Conservation (phyloP, 768 basidiomycete species). For the Mycena haematopus region DNA sequence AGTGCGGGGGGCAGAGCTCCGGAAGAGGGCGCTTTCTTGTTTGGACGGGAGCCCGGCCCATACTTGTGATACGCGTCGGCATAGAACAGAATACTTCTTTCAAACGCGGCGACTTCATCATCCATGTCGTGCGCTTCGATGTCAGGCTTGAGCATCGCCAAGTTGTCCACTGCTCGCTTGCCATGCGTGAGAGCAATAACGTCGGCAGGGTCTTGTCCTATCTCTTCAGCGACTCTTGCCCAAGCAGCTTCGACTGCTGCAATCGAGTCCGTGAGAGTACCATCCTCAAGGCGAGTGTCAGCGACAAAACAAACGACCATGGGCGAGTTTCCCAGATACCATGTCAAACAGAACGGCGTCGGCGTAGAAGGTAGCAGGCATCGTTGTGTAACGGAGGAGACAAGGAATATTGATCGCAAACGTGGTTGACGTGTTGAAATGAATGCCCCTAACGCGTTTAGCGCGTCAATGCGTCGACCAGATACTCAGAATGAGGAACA, state of each 20-base stretch:
- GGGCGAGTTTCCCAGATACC: slow-evolving; percentile 43
- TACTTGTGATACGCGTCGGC: slow-evolving; percentile 62
- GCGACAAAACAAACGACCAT: slow-evolving; percentile 10
- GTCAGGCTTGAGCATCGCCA: slow-evolving; percentile 63
- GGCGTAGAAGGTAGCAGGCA: slow-evolving; percentile 45
- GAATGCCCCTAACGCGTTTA: neutral
- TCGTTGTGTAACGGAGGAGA: slow-evolving; percentile 24
- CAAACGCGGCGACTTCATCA: slow-evolving; percentile 63
- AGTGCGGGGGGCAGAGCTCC: slow-evolving; percentile 49
- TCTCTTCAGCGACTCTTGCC: slow-evolving; percentile 73
- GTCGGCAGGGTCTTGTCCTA: slow-evolving; percentile 68
- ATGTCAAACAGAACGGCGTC: slow-evolving; percentile 75
- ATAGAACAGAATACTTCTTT: slow-evolving; percentile 68
- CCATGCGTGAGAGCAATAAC: slow-evolving; percentile 82
- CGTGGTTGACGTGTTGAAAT: too few relatives aligned
- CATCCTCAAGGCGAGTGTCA: slow-evolving; percentile 53
- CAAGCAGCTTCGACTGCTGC: slow-evolving; percentile 78
- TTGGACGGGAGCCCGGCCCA: slow-evolving; percentile 44
- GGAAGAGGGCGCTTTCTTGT: slow-evolving; percentile 32
- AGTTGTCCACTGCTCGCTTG: slow-evolving; percentile 79
- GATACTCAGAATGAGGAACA: neutral
- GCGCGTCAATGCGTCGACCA: neutral
- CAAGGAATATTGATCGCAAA: neutral
- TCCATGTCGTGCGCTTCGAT: slow-evolving; percentile 64
- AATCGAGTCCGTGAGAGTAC: slow-evolving; percentile 78